Percentiles rank a stretch among this genome's conserved stretches.
Conservation (phyloP, 1,284 basidiomycete species). For the Ganoderma meredithae region DNA sequence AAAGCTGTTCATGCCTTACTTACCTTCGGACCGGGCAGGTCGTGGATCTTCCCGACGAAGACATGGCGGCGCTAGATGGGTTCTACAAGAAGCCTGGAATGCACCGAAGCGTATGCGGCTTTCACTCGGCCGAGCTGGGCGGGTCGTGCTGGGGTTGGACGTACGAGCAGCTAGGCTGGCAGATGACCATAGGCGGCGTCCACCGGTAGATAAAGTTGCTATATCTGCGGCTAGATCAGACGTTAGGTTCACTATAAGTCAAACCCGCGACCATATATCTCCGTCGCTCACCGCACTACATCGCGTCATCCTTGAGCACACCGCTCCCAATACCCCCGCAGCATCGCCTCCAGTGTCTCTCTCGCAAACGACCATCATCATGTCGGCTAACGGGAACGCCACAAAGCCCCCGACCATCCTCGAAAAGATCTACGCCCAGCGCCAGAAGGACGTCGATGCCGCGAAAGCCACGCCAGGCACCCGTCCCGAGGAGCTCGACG, state of each 20-base stretch:
- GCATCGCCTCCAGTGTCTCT: neutral
- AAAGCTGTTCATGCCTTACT: neutral
- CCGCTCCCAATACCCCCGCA: neutral
- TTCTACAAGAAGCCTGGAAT: conserved; percentile 53
- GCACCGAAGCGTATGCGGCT: conserved; percentile 51
- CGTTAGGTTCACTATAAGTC: neutral
- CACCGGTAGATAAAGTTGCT: conserved; percentile 16
- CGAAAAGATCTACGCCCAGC: conserved; percentile 71
- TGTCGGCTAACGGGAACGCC: neutral
- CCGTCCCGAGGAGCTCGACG: conserved; percentile 70
- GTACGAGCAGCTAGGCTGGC: conserved; percentile 54
- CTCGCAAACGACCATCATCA: conserved; percentile 6
- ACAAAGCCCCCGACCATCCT: conserved; percentile 78
- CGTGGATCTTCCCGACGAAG: conserved; percentile 44
- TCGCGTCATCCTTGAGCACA: neutral
- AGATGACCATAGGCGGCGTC: conserved; percentile 47
- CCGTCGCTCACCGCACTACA: neutral
- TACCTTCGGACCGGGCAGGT: conserved; percentile 40
- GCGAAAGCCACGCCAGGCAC: conserved; percentile 75
- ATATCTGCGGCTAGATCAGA: conserved; percentile 2
- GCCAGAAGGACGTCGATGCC: conserved; percentile 60
- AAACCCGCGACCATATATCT: neutral
- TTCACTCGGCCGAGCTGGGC: conserved; percentile 40
- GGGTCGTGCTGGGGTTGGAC: conserved; percentile 56
- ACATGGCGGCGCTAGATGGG: conserved; percentile 47